Base-by-base conservation (phyloP, 306 rosid species). In the Cicer judaicum region DNA sequence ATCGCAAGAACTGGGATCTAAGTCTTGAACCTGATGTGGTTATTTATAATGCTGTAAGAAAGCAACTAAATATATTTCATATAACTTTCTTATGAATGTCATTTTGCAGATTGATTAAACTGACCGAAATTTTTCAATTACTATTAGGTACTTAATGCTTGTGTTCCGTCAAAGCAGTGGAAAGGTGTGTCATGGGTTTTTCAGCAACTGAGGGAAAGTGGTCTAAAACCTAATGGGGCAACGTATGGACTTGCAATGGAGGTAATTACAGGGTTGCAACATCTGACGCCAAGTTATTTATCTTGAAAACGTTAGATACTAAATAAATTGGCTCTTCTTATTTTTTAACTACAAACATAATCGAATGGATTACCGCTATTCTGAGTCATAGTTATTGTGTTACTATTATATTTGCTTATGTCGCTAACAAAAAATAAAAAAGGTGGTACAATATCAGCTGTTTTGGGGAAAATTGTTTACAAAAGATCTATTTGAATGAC, bases 231-330 rank as follows among this genome's bases (percentile, higher is more conserved):
- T 74, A 87, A 88, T 44, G 96, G 94, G 64, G 91, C 97, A 66
- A 91, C 90, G 24, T 87, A 82, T 81, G 98, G 98, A 81, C 98
- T 93, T 83, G 87, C 93, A 42, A 93, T 93, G 98, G 98, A 93
- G 94, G 98, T 93, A 91, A 75, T 66, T 79, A 60, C 72, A 77
- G 52, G 63, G 81, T 79, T 36, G 46, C 57, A 16, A 42, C 50
- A 70, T 64, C 38, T 78, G 15, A 62, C 7, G 11, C 64, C 52
- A 3, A 66, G 52, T 73, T 77, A 76, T 72, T 44, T 72, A 55
- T 76, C 64, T 78, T 46, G 60, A 67, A 80, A 61, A 57, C 68
- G 19, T 64, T 79, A 52, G 62, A 82, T 79, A 42, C 66, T 3
- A 55, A 42, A 65, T 76, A 42, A 66, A 46, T 48, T n/a, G 34